Evolutionary conservation across 768 basidiomycete genomes (phyloP), one percentile per base, ranked within the genome.

Genomic region (Naganishia vaughanmartiniae): DNA sequence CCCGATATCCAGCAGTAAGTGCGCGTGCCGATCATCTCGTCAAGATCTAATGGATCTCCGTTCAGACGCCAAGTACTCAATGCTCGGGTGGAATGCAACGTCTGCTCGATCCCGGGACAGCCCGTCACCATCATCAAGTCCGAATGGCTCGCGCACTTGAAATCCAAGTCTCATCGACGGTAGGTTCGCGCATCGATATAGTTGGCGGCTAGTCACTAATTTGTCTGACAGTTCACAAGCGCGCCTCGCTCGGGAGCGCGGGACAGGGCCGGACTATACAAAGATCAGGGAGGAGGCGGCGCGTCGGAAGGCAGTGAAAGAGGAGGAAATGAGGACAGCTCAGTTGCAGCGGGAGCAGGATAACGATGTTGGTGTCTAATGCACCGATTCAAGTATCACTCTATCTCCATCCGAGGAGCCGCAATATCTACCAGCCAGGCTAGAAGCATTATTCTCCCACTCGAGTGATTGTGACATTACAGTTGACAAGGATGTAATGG

Each of bases 1-100:
- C 74, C 77, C 3, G 73, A 79, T 53, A 77, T 74, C n/a, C 72
- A 73, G 10, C 71, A 70, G 76, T 78, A 63, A 58, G 57, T 58
- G 3, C 24, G 6, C n/a, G 14, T 5, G 24, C 54, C 24, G 14
- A 26, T 60, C 34, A 45, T 30, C 17, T 21, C 33, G 5, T 48
- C 48, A 21, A 36, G 34, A 6, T 36, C 24, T 51, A n/a, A n/a
- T n/a, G n/a, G n/a, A n/a, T n/a, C n/a, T n/a, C n/a, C 68, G 56
- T 2, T 14, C 39, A 48, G 26, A 53, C 75, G 79, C 9, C 79
- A 80, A 68, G 19, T 67, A 0, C 36, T 79, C 17, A 76, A 80
- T 54, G 69, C 74, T 5, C 39, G 78, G 54, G 65, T 54, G 34
- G 66, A 74, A 4, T 80, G 79, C 60, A 58, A 65, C 9, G 24